Base-by-base conservation (phyloP, 1,284 basidiomycete species). In the Paramarasmius palmivorus region DNA sequence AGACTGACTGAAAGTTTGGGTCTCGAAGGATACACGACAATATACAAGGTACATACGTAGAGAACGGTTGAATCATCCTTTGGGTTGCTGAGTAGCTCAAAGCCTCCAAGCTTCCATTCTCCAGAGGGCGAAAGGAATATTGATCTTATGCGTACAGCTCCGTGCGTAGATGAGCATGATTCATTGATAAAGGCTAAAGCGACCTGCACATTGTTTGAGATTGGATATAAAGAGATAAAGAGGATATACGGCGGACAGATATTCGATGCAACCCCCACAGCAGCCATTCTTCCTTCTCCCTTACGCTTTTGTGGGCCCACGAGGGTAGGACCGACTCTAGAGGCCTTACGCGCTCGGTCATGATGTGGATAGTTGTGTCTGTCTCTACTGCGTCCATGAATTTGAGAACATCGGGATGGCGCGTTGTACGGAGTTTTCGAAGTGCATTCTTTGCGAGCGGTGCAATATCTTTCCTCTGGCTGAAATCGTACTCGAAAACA, bases 101-200 rank as follows among this genome's bases (percentile, higher is more conserved):
- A 95, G 1, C 96, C 96, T 29, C 91, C 95, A 8, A 99, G 74
- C 65, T 91, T 91, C 96, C 95, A 99, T 74, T 99, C 97, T 19
- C 96, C 93, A 0, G 94, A 92, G 0, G 86, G 84, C 5, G 92
- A 90, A 54, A 98, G 83, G 66, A 97, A 98, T 58, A 99, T 82
- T 2, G 91, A 87, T 53, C 87, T 83, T 3, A 84, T 74, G 53
- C 88, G 78, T 53, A 98, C 72, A 58, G 90, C 92, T 38, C 95
- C 96, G 66, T 99, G 97, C 0, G 93, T 92, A 0, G 92, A 93
- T 35, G 84, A 73, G 52, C 86, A 90, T 4, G 91, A 81, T 37
- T 93, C 88, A 63, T 99, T 98, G 53, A 99, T 70, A 71, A 99
- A 99, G 3, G 91, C 81, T 40, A 98, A 73, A 2, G 95, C 95